A percentile compares a stretch with the other conserved stretches of the same genome.
phyloP scores from a whole-genome alignment of 371 early-diverging fungal species.

The Syncephalastrum racemosum region DNA sequence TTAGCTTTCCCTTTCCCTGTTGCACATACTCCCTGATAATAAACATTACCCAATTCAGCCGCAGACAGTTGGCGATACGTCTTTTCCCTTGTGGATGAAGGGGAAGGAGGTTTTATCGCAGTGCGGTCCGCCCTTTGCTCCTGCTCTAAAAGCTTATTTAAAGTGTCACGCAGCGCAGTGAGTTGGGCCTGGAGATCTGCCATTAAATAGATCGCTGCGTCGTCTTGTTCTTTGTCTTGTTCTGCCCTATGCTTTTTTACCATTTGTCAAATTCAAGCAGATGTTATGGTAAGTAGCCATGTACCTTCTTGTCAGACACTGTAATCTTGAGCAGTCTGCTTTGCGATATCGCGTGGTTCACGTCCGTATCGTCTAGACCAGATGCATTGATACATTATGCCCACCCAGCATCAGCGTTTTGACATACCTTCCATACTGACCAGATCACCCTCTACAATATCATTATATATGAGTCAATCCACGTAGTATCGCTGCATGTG shows the following conservation, averaged over 20 bases:
- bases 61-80: slow-evolving; percentile 20
- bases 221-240: slow-evolving; percentile 13
- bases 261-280: no score
- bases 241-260: no score
- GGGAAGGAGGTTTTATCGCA: not conserved
- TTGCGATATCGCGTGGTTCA: slow-evolving; percentile 53
- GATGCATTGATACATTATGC: not conserved
- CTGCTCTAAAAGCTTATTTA: slow-evolving; percentile 4
- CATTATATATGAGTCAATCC: slow-evolving; percentile 3
- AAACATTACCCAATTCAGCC: slow-evolving; percentile 21
- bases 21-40: not conserved
- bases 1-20: not conserved
- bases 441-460: slow-evolving; percentile 51
- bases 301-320: slow-evolving; percentile 22
- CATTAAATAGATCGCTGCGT: not conserved
- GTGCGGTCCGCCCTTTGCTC: not conserved
- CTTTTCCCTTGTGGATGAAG: slow-evolving; percentile 10
- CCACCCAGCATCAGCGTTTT: not conserved
- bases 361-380: slow-evolving; percentile 52
- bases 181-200: slow-evolving; percentile 1
- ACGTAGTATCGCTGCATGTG: not conserved
- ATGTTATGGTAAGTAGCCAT: no score
- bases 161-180: slow-evolving; percentile 6
- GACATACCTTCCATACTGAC: slow-evolving; percentile 44
- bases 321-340: slow-evolving; percentile 52